phyloP scores from a whole-genome alignment of 192 early-diverging fungal species.

The Jimgerdemannia lactiflua region DNA sequence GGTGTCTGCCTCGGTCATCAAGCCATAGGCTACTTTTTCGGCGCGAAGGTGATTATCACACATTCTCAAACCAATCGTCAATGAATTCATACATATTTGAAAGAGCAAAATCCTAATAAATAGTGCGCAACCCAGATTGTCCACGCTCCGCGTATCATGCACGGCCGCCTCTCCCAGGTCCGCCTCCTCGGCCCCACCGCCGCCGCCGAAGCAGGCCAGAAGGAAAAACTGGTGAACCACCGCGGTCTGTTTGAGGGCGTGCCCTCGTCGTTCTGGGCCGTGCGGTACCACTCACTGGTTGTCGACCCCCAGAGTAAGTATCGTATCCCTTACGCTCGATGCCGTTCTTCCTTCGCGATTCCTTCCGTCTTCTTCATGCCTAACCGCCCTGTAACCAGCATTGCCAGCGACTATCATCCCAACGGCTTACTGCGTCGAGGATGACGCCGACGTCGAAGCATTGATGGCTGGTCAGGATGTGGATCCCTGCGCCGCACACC shows the following conservation, averaged over 20 bases:
- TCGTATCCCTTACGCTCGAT: no score
- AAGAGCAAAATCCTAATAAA: neutral
- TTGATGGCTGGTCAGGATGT: neutral
- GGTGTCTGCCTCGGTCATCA: conserved; percentile 96
- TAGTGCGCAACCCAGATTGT: conserved; percentile 37
- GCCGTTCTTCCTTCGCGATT: neutral
- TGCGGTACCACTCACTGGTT: conserved; percentile 90
- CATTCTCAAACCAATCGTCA: no score
- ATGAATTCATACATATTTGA: no score
- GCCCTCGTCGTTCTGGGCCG: conserved; percentile 66
- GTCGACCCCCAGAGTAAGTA: conserved; percentile 53
- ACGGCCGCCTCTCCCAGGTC: conserved; percentile 72
- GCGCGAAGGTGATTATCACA: conserved; percentile 45
- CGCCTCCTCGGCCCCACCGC: neutral
- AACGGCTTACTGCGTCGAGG: conserved; percentile 59
- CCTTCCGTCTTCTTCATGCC: neutral
- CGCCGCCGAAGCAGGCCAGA: conserved; percentile 27
- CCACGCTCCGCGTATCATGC: conserved; percentile 69
- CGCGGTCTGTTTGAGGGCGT: conserved; percentile 55
- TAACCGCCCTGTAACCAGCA: conserved; percentile 27
- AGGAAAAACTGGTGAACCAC: conserved; percentile 14
- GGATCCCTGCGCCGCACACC: neutral
- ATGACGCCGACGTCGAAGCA: conserved; percentile 33
- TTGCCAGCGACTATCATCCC: conserved; percentile 55
- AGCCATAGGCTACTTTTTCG: conserved; percentile 71